These are phyloP conservation scores for Leccinum pachyderme DNA, from an alignment of 1,284 basidiomycete genomes.

Conservation along the genomic window DNA sequence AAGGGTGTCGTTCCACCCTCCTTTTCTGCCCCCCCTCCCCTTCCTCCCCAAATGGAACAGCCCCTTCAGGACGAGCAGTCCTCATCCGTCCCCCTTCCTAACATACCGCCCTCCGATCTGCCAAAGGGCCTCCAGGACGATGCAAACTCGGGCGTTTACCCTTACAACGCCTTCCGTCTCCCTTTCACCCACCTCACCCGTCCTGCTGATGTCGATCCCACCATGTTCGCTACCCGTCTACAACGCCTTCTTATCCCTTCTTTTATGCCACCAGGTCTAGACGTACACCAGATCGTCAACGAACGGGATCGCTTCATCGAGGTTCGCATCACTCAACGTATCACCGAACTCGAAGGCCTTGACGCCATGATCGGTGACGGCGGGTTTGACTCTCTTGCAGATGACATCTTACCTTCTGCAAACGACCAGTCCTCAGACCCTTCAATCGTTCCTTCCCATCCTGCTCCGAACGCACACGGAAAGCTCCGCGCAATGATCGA, in stretches of 20 bases:
- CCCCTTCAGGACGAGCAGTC: not conserved
- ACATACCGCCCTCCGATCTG: slow-evolving; percentile 2
- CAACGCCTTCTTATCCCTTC: slow-evolving; percentile 86
- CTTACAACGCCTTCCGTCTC: slow-evolving; percentile 92
- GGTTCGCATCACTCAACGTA: slow-evolving; percentile 85
- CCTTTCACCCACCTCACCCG: slow-evolving; percentile 79
- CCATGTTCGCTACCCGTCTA: slow-evolving; percentile 65
- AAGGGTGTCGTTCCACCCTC: slow-evolving; percentile 43
- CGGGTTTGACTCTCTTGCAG: slow-evolving; percentile 57
- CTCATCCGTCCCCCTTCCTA: not conserved
- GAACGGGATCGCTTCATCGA: slow-evolving; percentile 93
- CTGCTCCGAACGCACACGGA: slow-evolving; percentile 61
- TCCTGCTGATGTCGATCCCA: slow-evolving; percentile 56
- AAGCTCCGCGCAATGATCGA: slow-evolving; percentile 93
- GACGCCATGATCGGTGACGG: slow-evolving; percentile 84
- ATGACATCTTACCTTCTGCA: slow-evolving; percentile 42
- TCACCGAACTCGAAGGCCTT: slow-evolving; percentile 84
- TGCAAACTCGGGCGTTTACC: slow-evolving; percentile 80
- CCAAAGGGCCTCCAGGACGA: slow-evolving; percentile 77
- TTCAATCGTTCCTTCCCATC: slow-evolving; percentile 34
- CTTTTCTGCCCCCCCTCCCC: not conserved
- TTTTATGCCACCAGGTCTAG: slow-evolving; percentile 90
- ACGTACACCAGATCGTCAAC: slow-evolving; percentile 86
- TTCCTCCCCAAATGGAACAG: not conserved
- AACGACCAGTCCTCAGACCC: slow-evolving; percentile 42